A percentile compares a stretch with the other conserved stretches of the same genome.
Evolutionary conservation across 2,329 filamentous ascomycete genomes (phyloP).

Genomic region (Camptophora hylomeconis): DNA sequence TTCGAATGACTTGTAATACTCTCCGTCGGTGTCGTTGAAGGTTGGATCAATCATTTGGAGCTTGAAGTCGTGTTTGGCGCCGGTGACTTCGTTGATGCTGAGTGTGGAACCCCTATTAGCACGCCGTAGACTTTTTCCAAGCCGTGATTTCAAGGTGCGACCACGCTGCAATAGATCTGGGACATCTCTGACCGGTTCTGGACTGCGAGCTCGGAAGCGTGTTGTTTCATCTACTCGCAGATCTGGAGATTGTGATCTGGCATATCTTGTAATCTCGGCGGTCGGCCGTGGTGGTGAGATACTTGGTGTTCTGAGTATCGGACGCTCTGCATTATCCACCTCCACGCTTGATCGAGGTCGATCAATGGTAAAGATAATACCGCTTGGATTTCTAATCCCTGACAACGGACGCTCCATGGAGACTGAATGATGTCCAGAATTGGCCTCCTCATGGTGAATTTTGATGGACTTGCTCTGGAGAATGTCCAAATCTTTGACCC

Average conservation of each 20-base stretch:
- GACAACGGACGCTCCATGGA: conserved; percentile 44
- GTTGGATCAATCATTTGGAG: conserved; percentile 34
- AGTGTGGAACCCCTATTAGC: background rate
- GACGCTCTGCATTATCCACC: too few species aligned
- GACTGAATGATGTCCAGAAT: conserved; percentile 30
- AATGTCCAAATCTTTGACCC: conserved; percentile 51
- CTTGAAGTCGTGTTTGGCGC: background rate
- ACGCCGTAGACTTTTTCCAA: conserved; percentile 40
- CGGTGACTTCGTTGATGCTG: conserved; percentile 19
- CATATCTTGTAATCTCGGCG: too few species aligned
- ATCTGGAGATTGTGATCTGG: conserved; percentile 24
- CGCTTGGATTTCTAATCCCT: conserved; percentile 48
- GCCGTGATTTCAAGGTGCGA: conserved; percentile 42
- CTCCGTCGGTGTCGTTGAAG: conserved; percentile 42
- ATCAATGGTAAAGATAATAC: too few species aligned
- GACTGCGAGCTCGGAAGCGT: conserved; percentile 44
- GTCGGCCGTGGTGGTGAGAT: too few species aligned
- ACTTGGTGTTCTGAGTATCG: too few species aligned
- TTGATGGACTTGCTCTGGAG: conserved; percentile 49
- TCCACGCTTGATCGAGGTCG: too few species aligned
- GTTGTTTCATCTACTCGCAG: conserved; percentile 41
- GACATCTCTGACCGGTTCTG: conserved; percentile 39
- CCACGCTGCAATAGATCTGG: conserved; percentile 35
- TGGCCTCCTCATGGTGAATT: conserved; percentile 25
- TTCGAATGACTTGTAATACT: conserved; percentile 40